Evolutionary conservation across 2,329 filamentous ascomycete genomes (phyloP).

Genomic region (Tolypocladium inflatum): DNA sequence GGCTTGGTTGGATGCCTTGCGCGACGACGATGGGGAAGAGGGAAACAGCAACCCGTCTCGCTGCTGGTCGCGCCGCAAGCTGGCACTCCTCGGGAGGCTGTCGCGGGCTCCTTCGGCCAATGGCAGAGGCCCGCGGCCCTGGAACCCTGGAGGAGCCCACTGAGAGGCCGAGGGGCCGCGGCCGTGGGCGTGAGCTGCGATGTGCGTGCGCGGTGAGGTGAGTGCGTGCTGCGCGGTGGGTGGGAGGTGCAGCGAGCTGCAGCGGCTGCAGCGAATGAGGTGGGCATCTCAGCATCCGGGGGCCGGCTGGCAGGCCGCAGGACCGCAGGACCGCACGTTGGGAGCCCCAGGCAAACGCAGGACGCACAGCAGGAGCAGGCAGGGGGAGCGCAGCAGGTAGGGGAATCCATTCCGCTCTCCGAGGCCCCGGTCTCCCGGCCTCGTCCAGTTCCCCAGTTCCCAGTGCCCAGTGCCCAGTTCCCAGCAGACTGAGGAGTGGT

Average conservation of each 20-base stretch:
- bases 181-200: background rate
- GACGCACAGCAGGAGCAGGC: background rate
- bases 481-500: background rate
- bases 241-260: slow-evolving; percentile 3
- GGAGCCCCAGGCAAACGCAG: background rate
- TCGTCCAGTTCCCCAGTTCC: no score
- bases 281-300: background rate
- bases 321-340: background rate
- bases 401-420: background rate
- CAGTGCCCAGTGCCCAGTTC: no score
- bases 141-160: background rate
- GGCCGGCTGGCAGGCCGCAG: no score
- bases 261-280: slow-evolving; percentile 12
- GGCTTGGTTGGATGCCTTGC: background rate
- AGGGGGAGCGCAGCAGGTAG: background rate
- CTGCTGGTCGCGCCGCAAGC: background rate
- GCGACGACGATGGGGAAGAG: background rate
- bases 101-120: background rate
- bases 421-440: slow-evolving; percentile 1
- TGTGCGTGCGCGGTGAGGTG: no score
- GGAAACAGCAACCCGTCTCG: background rate
- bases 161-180: background rate
- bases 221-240: background rate
- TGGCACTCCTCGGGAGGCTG: background rate
- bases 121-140: background rate